Conservation (phyloP, 495 filamentous ascomycete species). For the Polyplosphaeria fusca region DNA sequence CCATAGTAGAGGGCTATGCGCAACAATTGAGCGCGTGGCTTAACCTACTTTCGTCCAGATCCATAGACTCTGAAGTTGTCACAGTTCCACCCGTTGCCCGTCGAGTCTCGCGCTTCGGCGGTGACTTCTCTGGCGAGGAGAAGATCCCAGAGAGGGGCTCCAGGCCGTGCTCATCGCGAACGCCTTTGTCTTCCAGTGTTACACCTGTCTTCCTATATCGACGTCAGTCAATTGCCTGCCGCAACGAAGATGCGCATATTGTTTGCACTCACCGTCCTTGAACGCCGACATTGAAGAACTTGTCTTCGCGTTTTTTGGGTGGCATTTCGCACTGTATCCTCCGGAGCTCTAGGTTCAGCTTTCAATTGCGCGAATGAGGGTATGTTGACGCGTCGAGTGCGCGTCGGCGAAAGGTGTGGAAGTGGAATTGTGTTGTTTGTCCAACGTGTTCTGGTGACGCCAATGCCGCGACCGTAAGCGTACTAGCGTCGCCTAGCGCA, state of each 20-base stretch:
- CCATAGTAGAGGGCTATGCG: too few species aligned
- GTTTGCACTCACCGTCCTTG: conserved; percentile 60
- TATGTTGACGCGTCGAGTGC: conserved; percentile 12
- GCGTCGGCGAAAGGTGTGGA: neutral
- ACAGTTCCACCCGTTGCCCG: conserved; percentile 37
- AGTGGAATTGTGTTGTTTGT: too few species aligned
- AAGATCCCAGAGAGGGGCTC: conserved; percentile 82
- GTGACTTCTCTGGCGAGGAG: conserved; percentile 73
- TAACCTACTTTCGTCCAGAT: conserved; percentile 46
- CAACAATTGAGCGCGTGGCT: neutral
- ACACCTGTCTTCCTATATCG: conserved; percentile 71
- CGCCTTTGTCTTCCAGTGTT: conserved; percentile 70
- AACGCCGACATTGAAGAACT: conserved; percentile 64
- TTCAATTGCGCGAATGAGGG: neutral
- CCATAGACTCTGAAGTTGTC: conserved; percentile 46
- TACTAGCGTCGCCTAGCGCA: too few species aligned
- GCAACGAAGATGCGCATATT: too few species aligned
- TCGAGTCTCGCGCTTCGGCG: conserved; percentile 45
- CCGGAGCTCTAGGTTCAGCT: neutral
- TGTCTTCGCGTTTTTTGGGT: conserved; percentile 39
- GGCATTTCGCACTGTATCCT: too few species aligned
- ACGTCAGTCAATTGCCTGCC: conserved; percentile 5
- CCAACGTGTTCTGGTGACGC: too few species aligned
- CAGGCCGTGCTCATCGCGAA: conserved; percentile 88
- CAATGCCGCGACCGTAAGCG: too few species aligned